Conservation (phyloP, 2,329 filamentous ascomycete species). For the Fusarium illudens region DNA sequence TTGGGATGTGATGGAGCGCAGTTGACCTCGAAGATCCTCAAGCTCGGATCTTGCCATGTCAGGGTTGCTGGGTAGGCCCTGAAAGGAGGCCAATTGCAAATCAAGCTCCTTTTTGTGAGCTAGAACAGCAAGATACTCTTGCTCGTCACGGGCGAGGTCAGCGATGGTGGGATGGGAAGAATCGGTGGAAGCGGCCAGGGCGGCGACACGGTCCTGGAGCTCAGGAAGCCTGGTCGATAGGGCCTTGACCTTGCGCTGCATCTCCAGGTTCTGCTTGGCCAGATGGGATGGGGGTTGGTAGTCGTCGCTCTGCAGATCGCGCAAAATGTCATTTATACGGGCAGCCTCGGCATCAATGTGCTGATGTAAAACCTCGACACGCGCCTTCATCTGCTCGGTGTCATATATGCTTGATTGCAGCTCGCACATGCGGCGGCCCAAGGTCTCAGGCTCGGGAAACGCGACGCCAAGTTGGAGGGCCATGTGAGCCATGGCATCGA, state of each 20-base stretch:
- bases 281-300: constrained; percentile 67
- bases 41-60: constrained; percentile 75
- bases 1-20: constrained; percentile 66
- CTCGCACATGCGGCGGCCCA: constrained; percentile 63
- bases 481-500: constrained; percentile 66
- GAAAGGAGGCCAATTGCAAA: constrained; percentile 69
- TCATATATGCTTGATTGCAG: constrained; percentile 64
- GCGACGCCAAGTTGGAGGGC: constrained; percentile 60
- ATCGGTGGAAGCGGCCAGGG: constrained; percentile 48
- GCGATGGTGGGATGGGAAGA: constrained; percentile 61
- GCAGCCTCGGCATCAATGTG: constrained; percentile 63
- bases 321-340: constrained; percentile 50
- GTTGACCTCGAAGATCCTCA: constrained; percentile 69
- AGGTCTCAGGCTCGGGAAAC: constrained; percentile 55
- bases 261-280: constrained; percentile 75
- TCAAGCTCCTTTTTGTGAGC: constrained; percentile 68
- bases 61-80: constrained; percentile 75
- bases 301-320: constrained; percentile 53
- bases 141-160: constrained; percentile 66
- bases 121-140: constrained; percentile 65
- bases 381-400: constrained; percentile 63
- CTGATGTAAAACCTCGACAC: constrained; percentile 64
- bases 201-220: constrained; percentile 58
- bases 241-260: constrained; percentile 75
- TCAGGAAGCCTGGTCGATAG: constrained; percentile 73